Percentiles rank a stretch among this genome's conserved stretches.
Conservation (phyloP, 768 basidiomycete genomes). For the Holtermanniella nyarrowii region DNA sequence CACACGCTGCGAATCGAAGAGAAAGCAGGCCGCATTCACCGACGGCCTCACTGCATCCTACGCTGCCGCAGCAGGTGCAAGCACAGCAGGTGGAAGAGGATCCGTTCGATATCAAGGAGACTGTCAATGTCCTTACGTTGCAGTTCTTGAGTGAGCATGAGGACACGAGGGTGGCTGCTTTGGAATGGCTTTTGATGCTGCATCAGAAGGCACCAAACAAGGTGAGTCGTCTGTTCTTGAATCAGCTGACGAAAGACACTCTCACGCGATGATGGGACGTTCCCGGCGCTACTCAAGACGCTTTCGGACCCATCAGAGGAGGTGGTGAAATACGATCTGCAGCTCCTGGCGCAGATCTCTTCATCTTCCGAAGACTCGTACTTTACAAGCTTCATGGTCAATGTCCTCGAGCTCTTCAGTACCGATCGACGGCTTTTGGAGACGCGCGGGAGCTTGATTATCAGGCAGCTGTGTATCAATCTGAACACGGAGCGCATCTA, state of each 20-base stretch:
- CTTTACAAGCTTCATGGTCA: slow-evolving; percentile 91
- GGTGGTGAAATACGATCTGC: slow-evolving; percentile 94
- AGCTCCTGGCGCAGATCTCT: slow-evolving; percentile 91
- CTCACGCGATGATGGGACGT: slow-evolving; percentile 92
- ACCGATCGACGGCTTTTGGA: slow-evolving; percentile 85
- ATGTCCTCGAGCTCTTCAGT: slow-evolving; percentile 85
- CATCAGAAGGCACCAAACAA: slow-evolving; percentile 96
- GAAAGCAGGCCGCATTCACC: slow-evolving; percentile 55
- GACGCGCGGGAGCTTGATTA: slow-evolving; percentile 85
- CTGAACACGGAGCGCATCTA: slow-evolving; percentile 94
- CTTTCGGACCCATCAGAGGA: slow-evolving; percentile 94
- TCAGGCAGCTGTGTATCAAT: slow-evolving; percentile 84
- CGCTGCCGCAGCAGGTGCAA: slow-evolving; percentile 8
- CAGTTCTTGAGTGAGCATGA: slow-evolving; percentile 95
- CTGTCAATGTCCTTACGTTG: slow-evolving; percentile 81
- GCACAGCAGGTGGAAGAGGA: slow-evolving; percentile 49
- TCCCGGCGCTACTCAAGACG: slow-evolving; percentile 88
- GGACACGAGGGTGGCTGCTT: slow-evolving; percentile 85
- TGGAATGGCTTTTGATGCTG: slow-evolving; percentile 97
- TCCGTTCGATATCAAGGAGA: slow-evolving; percentile 80
- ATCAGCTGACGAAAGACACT: slow-evolving; percentile 54
- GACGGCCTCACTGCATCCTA: slow-evolving; percentile 5
- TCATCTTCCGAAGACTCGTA: slow-evolving; percentile 90
- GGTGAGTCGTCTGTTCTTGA: slow-evolving; percentile 43
- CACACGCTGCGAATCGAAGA: slow-evolving; percentile 7